Conservation (phyloP, 2,329 filamentous ascomycete species). For the Teratosphaeria nubilosa region DNA sequence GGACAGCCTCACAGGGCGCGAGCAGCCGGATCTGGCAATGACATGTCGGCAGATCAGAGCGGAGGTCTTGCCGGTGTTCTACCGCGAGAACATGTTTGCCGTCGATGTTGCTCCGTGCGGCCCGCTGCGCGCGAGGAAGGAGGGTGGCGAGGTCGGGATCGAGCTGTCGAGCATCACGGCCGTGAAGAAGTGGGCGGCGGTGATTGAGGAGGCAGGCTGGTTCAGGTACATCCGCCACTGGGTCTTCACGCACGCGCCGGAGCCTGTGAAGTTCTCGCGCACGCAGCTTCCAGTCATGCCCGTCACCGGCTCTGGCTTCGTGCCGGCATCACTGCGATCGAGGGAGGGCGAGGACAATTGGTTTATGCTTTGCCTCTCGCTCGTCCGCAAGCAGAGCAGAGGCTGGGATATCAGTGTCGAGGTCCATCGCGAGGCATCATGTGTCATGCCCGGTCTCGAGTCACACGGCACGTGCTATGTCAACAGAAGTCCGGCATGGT, state of each 20-base stretch:
- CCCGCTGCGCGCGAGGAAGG: background rate
- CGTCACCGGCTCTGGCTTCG: background rate
- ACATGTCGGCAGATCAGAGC: conserved; percentile 2
- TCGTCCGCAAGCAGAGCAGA: background rate
- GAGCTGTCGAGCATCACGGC: background rate
- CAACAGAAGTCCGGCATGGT: conserved; percentile 4
- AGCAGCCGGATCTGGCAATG: conserved; percentile 20
- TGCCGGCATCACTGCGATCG: background rate
- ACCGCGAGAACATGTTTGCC: conserved; percentile 16
- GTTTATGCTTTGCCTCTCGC: background rate
- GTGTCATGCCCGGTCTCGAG: conserved; percentile 2
- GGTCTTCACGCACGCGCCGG: background rate
- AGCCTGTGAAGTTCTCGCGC: background rate
- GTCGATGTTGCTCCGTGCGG: conserved; percentile 6
- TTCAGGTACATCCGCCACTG: conserved; percentile 1
- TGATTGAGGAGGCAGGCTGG: conserved; percentile 2
- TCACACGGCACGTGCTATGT: conserved; percentile 1
- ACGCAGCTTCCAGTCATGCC: background rate
- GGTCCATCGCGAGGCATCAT: conserved; percentile 6
- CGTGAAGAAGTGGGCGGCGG: conserved; percentile 10
- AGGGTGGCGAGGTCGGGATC: background rate
- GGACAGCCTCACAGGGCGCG: conserved; percentile 4
- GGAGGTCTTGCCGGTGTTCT: conserved; percentile 17
- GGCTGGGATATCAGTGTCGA: background rate
- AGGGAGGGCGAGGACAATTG: background rate